phyloP scores from a whole-genome alignment of 192 early-diverging fungal genomes.

The Helicostylum pulchrum region DNA sequence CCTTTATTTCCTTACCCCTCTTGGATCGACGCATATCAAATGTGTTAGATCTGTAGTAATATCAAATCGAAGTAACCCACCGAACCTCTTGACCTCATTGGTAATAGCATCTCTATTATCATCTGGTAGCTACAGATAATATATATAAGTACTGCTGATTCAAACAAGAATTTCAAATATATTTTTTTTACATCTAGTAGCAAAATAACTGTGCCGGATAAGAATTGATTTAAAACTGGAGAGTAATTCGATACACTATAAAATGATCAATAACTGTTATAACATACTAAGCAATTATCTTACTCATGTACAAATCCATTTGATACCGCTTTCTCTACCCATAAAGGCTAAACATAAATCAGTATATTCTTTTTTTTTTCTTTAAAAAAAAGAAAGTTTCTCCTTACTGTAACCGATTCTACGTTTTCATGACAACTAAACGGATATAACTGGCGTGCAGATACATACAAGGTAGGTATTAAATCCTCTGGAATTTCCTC shows the following conservation, averaged over 20 bases:
- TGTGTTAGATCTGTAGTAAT: slow-evolving; percentile 40
- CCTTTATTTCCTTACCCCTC: slow-evolving; percentile 9
- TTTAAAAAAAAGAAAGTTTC: no score
- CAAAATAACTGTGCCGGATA: slow-evolving; percentile 2
- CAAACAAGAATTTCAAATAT: background rate
- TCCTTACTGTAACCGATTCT: slow-evolving; percentile 2
- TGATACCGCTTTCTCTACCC: slow-evolving; percentile 1
- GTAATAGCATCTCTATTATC: slow-evolving; percentile 29
- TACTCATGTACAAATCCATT: slow-evolving; percentile 13
- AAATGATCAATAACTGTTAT: background rate
- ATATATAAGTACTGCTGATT: background rate
- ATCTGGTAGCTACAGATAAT: slow-evolving; percentile 16
- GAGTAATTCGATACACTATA: slow-evolving; percentile 6
- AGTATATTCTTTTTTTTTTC: no score
- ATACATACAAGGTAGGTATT: background rate
- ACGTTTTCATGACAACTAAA: background rate
- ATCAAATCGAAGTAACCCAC: slow-evolving; percentile 32
- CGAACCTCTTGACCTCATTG: slow-evolving; percentile 25
- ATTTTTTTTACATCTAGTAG: background rate
- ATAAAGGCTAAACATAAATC: slow-evolving; percentile 4
- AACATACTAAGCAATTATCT: background rate
- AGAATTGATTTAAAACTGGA: background rate
- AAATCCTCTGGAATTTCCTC: background rate
- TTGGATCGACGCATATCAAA: slow-evolving; percentile 25
- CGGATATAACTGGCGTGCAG: background rate